Evolutionary conservation across 106 monocot genomes (phyloP).

Genomic region (Dendrobium catenatum): DNA sequence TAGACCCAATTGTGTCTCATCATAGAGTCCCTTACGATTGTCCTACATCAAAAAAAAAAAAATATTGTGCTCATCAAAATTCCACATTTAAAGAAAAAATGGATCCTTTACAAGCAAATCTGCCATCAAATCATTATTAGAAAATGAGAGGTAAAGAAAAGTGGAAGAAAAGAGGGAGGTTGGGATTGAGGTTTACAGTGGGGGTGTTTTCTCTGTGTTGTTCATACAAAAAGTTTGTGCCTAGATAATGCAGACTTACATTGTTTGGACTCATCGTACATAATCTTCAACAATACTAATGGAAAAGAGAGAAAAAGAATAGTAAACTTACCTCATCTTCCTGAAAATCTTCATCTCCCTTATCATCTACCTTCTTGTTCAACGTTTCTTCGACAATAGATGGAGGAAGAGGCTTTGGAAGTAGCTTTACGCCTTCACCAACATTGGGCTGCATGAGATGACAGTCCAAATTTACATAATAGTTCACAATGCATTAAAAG

Average conservation of each 20-base stretch:
- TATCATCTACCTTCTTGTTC: constrained; percentile 15
- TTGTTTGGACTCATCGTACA: background rate
- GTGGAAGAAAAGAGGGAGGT: background rate
- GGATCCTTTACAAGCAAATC: too few species aligned
- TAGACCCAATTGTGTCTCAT: too few species aligned
- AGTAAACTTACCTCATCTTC: constrained; percentile 17
- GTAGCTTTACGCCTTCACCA: constrained; percentile 35
- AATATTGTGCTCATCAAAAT: too few species aligned
- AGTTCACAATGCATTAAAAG: constrained; percentile 4
- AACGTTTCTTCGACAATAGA: constrained; percentile 7
- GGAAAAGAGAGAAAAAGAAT: background rate
- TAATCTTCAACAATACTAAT: background rate
- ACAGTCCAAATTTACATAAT: background rate
- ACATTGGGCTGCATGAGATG: constrained; percentile 28
- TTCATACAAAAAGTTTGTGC: background rate
- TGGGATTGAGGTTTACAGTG: background rate
- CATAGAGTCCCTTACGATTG: too few species aligned
- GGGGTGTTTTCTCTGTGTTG: background rate
- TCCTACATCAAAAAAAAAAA: too few species aligned
- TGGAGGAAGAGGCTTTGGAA: constrained; percentile 40
- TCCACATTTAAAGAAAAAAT: too few species aligned
- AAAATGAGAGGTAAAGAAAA: too few species aligned
- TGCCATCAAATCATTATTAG: too few species aligned
- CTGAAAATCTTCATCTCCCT: constrained; percentile 16
- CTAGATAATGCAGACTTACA: background rate